Percentiles rank a stretch among this genome's conserved stretches.
Conservation (phyloP, 169 alveolate species). For the Plasmodium fragile region DNA sequence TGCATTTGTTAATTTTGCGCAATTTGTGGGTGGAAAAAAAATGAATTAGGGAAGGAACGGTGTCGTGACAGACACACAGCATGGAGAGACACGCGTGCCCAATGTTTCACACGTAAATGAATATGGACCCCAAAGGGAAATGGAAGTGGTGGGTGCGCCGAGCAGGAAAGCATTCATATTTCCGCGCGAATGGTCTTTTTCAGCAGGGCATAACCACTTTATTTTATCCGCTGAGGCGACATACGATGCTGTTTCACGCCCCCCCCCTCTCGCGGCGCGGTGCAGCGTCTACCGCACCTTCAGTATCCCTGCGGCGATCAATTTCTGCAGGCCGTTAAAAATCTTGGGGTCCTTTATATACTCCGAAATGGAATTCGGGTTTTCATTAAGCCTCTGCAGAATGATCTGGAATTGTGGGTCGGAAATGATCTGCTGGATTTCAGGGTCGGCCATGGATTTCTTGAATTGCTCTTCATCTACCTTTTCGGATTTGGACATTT, state of each 20-base stretch:
- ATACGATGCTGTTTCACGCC: background rate
- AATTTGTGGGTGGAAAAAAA: background rate
- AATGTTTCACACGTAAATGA: background rate
- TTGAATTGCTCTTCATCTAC: constrained; percentile 92
- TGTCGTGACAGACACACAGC: background rate
- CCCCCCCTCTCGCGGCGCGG: background rate
- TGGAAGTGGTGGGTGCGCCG: background rate
- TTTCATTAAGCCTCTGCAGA: constrained; percentile 89
- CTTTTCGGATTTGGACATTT: constrained; percentile 87
- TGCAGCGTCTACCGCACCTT: constrained; percentile 83
- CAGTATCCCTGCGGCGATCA: constrained; percentile 97
- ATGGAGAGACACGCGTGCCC: background rate
- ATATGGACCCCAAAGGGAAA: background rate
- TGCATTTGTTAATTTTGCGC: too few species aligned
- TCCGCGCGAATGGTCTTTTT: background rate
- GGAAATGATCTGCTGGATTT: constrained; percentile 95
- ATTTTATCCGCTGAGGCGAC: background rate
- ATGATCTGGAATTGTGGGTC: constrained; percentile 96
- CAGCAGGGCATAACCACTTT: background rate
- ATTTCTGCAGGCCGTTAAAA: constrained; percentile 94
- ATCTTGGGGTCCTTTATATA: constrained; percentile 96
- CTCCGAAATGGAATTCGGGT: constrained; percentile 88
- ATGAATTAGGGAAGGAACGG: background rate
- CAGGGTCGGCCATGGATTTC: constrained; percentile 97
- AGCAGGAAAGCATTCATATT: background rate